These are phyloP conservation scores for Hyphopichia burtonii DNA, from an alignment of 1,139 yeast genomes.

Conservation along the genomic window DNA sequence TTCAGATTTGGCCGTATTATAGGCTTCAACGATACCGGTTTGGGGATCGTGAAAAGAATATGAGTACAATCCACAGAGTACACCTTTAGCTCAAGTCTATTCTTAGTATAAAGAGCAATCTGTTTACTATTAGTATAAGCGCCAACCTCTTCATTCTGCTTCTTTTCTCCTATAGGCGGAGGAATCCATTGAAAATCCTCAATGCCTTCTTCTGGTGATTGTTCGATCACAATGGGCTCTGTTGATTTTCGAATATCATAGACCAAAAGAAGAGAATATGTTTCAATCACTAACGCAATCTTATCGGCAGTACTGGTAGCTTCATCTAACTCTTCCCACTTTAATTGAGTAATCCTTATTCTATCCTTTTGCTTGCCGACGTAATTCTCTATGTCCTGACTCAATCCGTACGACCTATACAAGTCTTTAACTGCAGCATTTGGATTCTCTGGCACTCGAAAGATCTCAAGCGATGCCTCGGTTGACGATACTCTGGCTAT, in stretches of 20 bases:
- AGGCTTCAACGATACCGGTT: conserved; percentile 21
- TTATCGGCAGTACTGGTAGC: conserved; percentile 16
- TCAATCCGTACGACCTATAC: background rate
- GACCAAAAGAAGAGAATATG: conserved; percentile 21
- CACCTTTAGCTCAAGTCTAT: conserved; percentile 27
- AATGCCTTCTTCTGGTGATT: conserved; percentile 28
- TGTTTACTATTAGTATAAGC: conserved; percentile 37
- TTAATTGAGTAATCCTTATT: conserved; percentile 13
- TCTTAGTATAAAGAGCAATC: conserved; percentile 29
- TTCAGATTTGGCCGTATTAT: conserved; percentile 16
- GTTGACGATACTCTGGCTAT: conserved; percentile 8
- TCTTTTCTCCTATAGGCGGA: conserved; percentile 11
- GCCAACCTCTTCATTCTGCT: conserved; percentile 13
- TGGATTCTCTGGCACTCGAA: background rate
- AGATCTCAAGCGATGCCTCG: background rate
- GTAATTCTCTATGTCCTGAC: background rate
- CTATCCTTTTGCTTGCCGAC: background rate
- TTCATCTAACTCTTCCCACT: conserved; percentile 27
- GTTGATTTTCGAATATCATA: conserved; percentile 19
- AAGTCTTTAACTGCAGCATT: background rate
- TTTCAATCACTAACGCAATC: conserved; percentile 25
- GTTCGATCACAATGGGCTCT: conserved; percentile 32
- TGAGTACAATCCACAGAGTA: conserved; percentile 41
- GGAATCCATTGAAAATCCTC: conserved; percentile 37
- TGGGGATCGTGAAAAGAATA: conserved; percentile 30